Conservation (phyloP, 2,329 filamentous ascomycete species). For the Zelopaecilomyces penicillatus region DNA sequence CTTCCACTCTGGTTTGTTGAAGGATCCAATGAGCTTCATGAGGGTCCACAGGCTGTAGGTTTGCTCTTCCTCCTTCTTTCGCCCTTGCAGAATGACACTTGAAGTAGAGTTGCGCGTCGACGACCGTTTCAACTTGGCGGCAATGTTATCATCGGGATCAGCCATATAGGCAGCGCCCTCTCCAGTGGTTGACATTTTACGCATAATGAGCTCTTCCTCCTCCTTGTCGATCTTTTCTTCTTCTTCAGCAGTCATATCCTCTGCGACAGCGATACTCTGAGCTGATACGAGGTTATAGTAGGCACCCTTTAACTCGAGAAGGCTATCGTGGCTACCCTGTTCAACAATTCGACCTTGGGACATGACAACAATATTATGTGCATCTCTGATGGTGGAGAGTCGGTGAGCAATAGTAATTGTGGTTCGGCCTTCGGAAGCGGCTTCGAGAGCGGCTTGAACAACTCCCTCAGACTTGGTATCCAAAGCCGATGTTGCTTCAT, state of each 20-base stretch:
- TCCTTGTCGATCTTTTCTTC: conserved; percentile 40
- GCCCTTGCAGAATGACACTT: conserved; percentile 57
- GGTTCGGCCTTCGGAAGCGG: conserved; percentile 75
- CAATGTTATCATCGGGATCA: conserved; percentile 57
- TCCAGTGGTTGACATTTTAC: conserved; percentile 33
- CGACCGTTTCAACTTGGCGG: conserved; percentile 48
- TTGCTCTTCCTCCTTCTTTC: conserved; percentile 37
- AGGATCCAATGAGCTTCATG: conserved; percentile 69
- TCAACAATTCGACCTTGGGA: conserved; percentile 74
- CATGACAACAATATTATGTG: conserved; percentile 96
- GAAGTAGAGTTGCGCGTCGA: conserved; percentile 55
- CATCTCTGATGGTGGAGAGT: conserved; percentile 86
- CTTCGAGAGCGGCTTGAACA: conserved; percentile 86
- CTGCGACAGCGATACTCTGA: conserved; percentile 65
- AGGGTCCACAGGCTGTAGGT: conserved; percentile 68
- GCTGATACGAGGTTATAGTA: conserved; percentile 84
- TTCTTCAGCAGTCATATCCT: conserved; percentile 44
- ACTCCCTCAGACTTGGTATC: conserved; percentile 93
- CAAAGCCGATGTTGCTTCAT: conserved; percentile 88
- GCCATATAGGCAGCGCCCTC: conserved; percentile 33
- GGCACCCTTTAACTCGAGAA: conserved; percentile 61
- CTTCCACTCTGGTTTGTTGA: conserved; percentile 66
- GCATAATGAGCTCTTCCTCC: conserved; percentile 40
- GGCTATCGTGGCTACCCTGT: conserved; percentile 77
- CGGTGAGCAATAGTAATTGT: conserved; percentile 96